Evolutionary conservation across 768 basidiomycete genomes (phyloP), one percentile per base, ranked within the genome.

Genomic region (Pleurotus tuber-regium): DNA sequence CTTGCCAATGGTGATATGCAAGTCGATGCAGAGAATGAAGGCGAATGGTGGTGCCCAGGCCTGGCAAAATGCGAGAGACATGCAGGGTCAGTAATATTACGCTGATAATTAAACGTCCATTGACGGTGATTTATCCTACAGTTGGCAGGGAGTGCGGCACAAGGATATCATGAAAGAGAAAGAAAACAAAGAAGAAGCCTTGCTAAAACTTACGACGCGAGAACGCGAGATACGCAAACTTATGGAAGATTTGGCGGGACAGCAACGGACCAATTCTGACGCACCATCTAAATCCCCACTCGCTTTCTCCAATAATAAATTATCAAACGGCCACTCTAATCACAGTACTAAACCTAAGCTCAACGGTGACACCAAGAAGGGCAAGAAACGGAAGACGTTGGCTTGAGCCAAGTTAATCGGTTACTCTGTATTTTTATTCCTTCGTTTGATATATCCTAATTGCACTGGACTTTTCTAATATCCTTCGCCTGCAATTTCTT

Each of bases 41-140:
- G 70, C 33, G 84, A 84, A 36, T 90, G 87, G 86, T 92, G 89
- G 89, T 92, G 91, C 66, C 73, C 75, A 28, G 86, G 83, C 29
- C 82, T 84, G 64, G 80, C 80, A 60, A 80, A 82, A 41, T 93
- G 91, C 54, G 86, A 87, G 33, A 81, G 91, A 19, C 91, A 94
- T 66, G 75, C 75, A 51, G 88, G 89, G 87, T 89, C 66, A 54
- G 76, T 63, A 11, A 11, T 44, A 40, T 58, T 38, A 23, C n/a
- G 38, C 7, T 51, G 26, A 21, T 53, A 52, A 53, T 14, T 10
- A 21, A 56, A 47, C 53, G n/a, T n/a, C n/a, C n/a, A n/a, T n/a
- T n/a, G n/a, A n/a, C n/a, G n/a, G n/a, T 21, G 18, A 19, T 25
- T 51, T 41, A 6, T 25, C 10, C 28, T 47, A 18, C 52, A 90